These are phyloP conservation scores for Mortierella hygrophila DNA, from an alignment of 192 early-diverging fungal genomes.

Conservation along the genomic window DNA sequence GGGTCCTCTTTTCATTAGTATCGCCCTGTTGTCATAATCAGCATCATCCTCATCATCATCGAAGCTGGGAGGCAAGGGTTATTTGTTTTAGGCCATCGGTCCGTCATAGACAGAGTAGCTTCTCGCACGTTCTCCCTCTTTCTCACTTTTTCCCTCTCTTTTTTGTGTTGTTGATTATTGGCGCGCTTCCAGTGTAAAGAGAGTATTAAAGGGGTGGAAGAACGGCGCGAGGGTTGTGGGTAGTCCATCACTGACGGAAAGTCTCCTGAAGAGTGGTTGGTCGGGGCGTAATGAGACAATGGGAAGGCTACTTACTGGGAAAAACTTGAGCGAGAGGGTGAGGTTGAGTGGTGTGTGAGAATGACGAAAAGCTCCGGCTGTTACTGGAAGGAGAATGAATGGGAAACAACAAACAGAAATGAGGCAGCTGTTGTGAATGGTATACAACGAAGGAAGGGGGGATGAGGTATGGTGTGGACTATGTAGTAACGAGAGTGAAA, in stretches of 20 bases:
- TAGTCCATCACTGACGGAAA: background rate
- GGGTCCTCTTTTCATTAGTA: too few relatives aligned
- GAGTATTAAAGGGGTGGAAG: background rate
- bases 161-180: background rate
- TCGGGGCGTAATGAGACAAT: conserved; percentile 7
- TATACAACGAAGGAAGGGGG: background rate
- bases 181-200: background rate
- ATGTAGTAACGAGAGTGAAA: background rate
- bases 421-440: background rate
- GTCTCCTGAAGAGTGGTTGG: background rate
- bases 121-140: background rate
- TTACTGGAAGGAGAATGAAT: background rate
- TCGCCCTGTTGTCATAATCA: background rate
- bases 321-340: background rate
- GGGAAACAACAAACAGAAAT: background rate
- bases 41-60: background rate
- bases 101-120: background rate
- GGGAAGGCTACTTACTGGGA: background rate
- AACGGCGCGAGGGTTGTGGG: background rate
- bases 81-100: background rate
- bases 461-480: background rate
- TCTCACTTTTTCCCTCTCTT: background rate
- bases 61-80: background rate
- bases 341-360: too few relatives aligned
- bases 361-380: background rate